A percentile compares a stretch with the other conserved stretches of the same genome.
Conservation (phyloP, 495 filamentous ascomycete genomes). For the Podospora comata region DNA sequence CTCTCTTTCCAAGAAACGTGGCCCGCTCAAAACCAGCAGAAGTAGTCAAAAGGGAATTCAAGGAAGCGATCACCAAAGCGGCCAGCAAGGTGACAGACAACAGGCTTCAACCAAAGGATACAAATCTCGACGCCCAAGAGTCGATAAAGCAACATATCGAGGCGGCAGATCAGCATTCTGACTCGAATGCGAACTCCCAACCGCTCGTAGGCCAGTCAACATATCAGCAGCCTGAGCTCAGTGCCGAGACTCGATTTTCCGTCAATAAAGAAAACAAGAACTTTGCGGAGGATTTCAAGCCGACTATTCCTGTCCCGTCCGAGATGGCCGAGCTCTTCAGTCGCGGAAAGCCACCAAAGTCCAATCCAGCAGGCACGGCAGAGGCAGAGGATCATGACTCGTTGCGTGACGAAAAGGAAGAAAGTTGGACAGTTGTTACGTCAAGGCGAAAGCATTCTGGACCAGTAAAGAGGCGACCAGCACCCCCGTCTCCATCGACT, state of each 20-base stretch:
- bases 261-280: background rate
- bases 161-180: no score
- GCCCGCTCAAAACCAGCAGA: background rate
- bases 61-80: background rate
- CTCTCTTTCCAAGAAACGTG: background rate
- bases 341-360: background rate
- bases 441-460: background rate
- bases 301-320: background rate
- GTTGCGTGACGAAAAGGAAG: background rate
- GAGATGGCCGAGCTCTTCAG: background rate
- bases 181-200: no score
- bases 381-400: background rate
- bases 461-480: background rate
- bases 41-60: background rate
- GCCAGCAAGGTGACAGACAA: background rate
- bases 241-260: background rate
- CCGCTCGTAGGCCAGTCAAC: background rate
- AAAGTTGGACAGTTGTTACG: background rate
- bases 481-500: background rate
- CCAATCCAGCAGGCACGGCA: background rate
- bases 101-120: background rate
- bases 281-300: background rate
- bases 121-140: background rate
- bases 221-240: background rate
- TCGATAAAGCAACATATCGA: no score